Conservation (phyloP, 495 filamentous ascomycete species). For the Tuber calosporum region DNA sequence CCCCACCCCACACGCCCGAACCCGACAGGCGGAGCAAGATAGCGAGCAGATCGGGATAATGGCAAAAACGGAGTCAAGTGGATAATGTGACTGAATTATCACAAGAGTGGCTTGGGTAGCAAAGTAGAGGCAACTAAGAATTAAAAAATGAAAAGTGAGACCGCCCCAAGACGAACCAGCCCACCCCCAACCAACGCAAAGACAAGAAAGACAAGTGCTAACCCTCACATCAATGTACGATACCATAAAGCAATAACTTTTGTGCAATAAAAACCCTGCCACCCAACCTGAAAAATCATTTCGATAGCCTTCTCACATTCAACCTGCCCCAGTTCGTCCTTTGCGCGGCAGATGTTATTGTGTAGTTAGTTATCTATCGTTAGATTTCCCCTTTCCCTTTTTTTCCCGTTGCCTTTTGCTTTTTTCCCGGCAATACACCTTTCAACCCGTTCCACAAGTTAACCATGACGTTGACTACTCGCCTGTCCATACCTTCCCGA, state of each 20-base stretch:
- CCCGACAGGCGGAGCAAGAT: neutral
- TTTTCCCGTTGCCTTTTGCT: neutral
- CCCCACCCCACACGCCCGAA: neutral
- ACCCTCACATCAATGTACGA: neutral
- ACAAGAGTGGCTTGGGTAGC: neutral
- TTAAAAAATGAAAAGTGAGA: neutral
- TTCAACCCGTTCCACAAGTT: constrained; percentile 42
- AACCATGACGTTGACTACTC: constrained; percentile 20
- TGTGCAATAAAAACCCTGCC: neutral
- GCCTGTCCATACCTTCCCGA: neutral
- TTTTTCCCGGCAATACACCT: constrained; percentile 23
- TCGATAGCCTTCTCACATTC: neutral
- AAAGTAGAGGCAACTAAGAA: neutral
- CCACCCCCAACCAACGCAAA: neutral
- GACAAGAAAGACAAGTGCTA: neutral
- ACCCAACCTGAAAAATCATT: neutral
- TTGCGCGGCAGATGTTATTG: neutral
- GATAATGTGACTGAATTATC: neutral
- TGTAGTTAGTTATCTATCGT: neutral
- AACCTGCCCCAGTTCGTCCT: neutral
- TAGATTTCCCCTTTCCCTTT: neutral
- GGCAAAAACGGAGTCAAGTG: neutral
- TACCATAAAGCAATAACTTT: neutral
- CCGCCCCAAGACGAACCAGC: neutral
- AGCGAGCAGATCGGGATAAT: too few relatives aligned